Percentiles rank a stretch among this genome's conserved stretches.
Conservation (phyloP, 2,329 filamentous ascomycete genomes). For the Aspergillus pseudoviridinutans region DNA sequence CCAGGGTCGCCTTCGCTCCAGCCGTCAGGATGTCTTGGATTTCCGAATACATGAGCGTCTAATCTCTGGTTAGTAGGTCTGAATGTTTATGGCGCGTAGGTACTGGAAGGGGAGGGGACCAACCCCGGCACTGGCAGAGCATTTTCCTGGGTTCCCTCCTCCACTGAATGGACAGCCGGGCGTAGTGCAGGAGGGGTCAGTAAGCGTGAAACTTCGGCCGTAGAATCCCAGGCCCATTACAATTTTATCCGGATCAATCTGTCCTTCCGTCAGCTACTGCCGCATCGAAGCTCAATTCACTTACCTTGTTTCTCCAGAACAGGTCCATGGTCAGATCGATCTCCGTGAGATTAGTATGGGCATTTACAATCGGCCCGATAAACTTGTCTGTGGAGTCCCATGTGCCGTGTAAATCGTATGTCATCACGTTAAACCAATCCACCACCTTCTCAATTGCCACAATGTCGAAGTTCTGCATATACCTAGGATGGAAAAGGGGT, state of each 20-base stretch:
- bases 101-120: conserved; percentile 16
- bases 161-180: conserved; percentile 21
- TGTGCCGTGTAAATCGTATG: conserved; percentile 22
- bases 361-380: conserved; percentile 29
- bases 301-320: conserved; percentile 37
- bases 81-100: not conserved
- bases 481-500: not conserved
- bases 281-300: not conserved
- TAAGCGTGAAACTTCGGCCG: conserved; percentile 42
- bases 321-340: conserved; percentile 36
- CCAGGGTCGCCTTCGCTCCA: conserved; percentile 17
- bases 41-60: conserved; percentile 31
- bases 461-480: conserved; percentile 23
- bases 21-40: conserved; percentile 28
- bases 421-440: conserved; percentile 24
- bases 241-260: conserved; percentile 40
- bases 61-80: not conserved
- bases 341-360: conserved; percentile 43
- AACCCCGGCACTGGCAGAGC: conserved; percentile 15
- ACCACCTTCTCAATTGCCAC: conserved; percentile 4
- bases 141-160: conserved; percentile 22
- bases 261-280: not conserved
- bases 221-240: conserved; percentile 48
- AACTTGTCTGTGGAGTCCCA: conserved; percentile 11
- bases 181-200: conserved; percentile 11